Evolutionary conservation across 1,284 basidiomycete species (phyloP).

Genomic region (Cutaneotrichosporon sp.): DNA sequence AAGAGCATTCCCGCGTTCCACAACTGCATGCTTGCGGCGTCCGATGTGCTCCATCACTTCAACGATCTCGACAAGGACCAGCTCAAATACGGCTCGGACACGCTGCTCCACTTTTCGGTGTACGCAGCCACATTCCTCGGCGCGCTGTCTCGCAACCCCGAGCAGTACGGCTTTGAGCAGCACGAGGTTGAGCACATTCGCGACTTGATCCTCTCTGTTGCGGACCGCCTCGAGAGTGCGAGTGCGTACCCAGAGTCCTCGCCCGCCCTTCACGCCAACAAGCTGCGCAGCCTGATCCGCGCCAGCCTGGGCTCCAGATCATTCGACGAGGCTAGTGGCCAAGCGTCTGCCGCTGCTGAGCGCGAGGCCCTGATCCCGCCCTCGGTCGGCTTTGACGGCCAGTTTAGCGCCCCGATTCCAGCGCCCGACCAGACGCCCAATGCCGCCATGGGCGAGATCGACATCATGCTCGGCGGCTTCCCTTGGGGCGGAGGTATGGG

Average conservation of each 20-base stretch:
- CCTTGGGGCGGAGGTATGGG: conserved; percentile 30
- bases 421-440: neutral
- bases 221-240: conserved; percentile 32
- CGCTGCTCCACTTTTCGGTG: conserved; percentile 43
- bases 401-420: neutral
- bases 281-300: conserved; percentile 35
- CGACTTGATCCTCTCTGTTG: conserved; percentile 37
- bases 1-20: conserved; percentile 40
- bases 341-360: neutral
- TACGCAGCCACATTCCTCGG: conserved; percentile 44
- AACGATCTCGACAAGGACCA: conserved; percentile 34
- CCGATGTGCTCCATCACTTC: conserved; percentile 34
- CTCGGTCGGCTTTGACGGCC: neutral
- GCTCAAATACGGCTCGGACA: conserved; percentile 41
- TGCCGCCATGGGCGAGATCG: conserved; percentile 26
- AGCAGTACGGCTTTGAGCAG: conserved; percentile 37
- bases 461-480: conserved; percentile 34
- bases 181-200: conserved; percentile 40
- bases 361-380: conserved; percentile 8
- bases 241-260: conserved; percentile 36
- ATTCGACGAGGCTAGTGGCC: neutral
- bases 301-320: neutral
- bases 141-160: conserved; percentile 30
- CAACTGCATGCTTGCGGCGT: conserved; percentile 38
- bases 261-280: conserved; percentile 39